These are phyloP conservation scores for Fomes fomentarius DNA, from an alignment of 1,284 basidiomycete genomes.

Conservation along the genomic window DNA sequence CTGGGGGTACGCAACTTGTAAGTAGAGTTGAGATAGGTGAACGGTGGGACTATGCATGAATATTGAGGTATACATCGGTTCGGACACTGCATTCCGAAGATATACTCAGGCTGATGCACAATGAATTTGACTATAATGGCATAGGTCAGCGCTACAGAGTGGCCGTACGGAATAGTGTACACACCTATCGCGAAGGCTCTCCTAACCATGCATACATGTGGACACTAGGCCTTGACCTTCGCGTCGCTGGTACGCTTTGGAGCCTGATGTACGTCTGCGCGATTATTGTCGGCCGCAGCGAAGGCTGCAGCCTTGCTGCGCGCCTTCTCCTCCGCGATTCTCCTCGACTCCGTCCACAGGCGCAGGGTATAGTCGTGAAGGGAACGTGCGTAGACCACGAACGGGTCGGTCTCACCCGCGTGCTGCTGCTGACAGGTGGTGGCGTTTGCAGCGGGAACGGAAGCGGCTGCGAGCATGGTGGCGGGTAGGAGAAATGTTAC, in stretches of 20 bases:
- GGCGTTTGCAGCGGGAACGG: constrained; percentile 2
- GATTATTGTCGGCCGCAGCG: constrained; percentile 14
- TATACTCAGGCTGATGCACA: not conserved
- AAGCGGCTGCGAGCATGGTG: constrained; percentile 26
- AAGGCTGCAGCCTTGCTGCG: constrained; percentile 30
- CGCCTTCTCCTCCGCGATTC: constrained; percentile 57
- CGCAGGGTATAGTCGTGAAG: constrained; percentile 69
- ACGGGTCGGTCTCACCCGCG: constrained; percentile 29
- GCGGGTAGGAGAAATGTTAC: no score
- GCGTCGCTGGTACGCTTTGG: constrained; percentile 16
- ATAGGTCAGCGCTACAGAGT: no score
- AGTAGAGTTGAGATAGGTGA: not conserved
- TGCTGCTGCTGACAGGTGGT: constrained; percentile 10
- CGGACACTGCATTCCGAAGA: no score
- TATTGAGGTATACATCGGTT: not conserved
- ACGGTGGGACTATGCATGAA: no score
- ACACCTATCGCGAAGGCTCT: not conserved
- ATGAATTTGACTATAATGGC: no score
- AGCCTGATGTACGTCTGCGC: constrained; percentile 14
- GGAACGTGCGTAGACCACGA: constrained; percentile 61
- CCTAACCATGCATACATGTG: not conserved
- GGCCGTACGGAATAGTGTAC: not conserved
- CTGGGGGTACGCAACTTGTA: no score
- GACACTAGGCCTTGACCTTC: constrained; percentile 9
- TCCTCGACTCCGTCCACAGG: constrained; percentile 69